These are phyloP conservation scores for Emergomyces orientalis DNA, from an alignment of 2,329 filamentous ascomycete species.

Conservation along the genomic window DNA sequence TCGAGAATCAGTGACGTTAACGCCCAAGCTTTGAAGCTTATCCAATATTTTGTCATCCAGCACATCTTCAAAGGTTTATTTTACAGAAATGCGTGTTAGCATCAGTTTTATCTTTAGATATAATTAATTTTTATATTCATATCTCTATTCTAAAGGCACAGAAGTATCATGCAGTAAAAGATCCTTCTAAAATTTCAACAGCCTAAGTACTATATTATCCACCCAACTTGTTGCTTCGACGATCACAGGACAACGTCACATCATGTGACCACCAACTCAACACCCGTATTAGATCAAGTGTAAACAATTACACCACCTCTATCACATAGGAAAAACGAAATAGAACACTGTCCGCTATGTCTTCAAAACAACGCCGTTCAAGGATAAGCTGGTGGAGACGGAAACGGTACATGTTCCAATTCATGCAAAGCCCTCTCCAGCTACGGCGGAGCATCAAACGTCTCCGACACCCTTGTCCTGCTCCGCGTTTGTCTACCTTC, in stretches of 20 bases:
- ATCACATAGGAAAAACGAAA: not conserved
- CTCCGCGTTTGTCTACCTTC: no score
- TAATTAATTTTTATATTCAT: no score
- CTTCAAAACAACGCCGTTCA: not conserved
- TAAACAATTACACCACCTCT: no score
- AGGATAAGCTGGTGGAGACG: slow-evolving; percentile 16
- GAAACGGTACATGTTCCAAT: slow-evolving; percentile 8
- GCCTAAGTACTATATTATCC: no score
- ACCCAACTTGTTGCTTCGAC: not conserved
- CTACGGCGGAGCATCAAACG: slow-evolving; percentile 15
- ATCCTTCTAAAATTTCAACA: no score
- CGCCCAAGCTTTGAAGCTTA: not conserved
- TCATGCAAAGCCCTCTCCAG: slow-evolving; percentile 11
- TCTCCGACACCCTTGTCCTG: slow-evolving; percentile 12
- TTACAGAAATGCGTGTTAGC: no score
- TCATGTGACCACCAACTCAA: not conserved
- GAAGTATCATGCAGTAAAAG: no score
- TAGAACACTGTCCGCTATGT: not conserved
- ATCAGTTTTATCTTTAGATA: no score
- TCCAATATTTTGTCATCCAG: not conserved
- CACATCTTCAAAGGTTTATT: not conserved
- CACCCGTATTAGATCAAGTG: no score
- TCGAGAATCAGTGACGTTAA: not conserved
- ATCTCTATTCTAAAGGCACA: no score
- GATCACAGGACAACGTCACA: not conserved